phyloP scores from a whole-genome alignment of 345 rosid species.

The Melastoma malabathricum region DNA sequence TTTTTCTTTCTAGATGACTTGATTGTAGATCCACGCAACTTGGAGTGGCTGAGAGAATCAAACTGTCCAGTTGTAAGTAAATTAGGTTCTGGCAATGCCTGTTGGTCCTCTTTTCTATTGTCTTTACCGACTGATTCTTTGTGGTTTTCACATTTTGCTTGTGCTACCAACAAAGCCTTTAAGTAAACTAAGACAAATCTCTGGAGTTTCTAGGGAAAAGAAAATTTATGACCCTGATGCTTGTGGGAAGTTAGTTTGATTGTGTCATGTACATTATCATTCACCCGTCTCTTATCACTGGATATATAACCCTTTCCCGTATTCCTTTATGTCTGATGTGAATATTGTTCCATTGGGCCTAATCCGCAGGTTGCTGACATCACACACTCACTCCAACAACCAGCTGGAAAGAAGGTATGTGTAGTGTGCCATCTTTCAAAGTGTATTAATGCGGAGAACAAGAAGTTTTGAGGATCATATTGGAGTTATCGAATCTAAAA shows the following conservation, averaged over 20 bases:
- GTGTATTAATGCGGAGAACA: neutral
- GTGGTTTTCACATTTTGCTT: neutral
- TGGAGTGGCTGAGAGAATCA: constrained; percentile 95
- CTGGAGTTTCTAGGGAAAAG: too few species aligned
- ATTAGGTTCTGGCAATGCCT: neutral
- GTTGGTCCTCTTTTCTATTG: constrained; percentile 1
- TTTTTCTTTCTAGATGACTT: constrained; percentile 56
- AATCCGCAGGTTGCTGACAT: constrained; percentile 70
- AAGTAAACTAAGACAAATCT: too few species aligned
- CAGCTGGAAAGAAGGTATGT: constrained; percentile 81
- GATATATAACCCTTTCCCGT: neutral
- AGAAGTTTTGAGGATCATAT: neutral
- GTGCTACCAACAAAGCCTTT: too few species aligned
- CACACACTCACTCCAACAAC: constrained; percentile 92
- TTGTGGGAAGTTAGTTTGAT: too few species aligned
- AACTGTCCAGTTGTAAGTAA: constrained; percentile 85
- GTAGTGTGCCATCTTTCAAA: constrained; percentile 1
- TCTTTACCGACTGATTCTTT: neutral
- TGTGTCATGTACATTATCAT: too few species aligned
- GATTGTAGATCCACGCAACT: constrained; percentile 86
- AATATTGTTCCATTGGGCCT: neutral
- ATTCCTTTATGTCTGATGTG: neutral
- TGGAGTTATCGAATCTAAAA: neutral
- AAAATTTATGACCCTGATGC: too few species aligned
- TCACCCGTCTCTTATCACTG: too few species aligned